Percentiles rank a stretch among this genome's conserved stretches.
These are phyloP conservation scores for Rhytidiadelphus loreus DNA, from an alignment of 225 moss, liverwort and hornwort species.

Conservation along the genomic window DNA sequence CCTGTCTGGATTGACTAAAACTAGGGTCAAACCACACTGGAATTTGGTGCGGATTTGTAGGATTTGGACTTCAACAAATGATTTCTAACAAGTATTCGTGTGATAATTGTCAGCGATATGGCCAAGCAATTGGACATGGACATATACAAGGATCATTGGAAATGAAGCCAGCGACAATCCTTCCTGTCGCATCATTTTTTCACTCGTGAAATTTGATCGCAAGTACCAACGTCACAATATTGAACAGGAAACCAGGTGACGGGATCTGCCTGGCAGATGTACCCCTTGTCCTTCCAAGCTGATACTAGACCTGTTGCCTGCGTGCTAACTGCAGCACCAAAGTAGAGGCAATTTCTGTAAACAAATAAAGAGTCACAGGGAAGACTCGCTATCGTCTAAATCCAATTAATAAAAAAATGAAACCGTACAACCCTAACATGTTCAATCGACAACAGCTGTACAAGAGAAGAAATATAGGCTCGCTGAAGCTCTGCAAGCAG, in stretches of 20 bases:
- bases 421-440: not conserved
- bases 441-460: slow-evolving; percentile 1
- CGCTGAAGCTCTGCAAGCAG: not conserved
- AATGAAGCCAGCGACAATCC: not conserved
- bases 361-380: not conserved
- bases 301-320: not conserved
- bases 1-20: no score
- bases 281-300: not conserved
- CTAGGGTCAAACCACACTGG: no score
- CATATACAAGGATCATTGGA: not conserved
- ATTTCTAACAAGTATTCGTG: no score
- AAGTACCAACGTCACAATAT: not conserved
- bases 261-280: not conserved
- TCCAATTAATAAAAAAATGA: not conserved
- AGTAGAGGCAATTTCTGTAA: not conserved
- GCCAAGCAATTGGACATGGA: not conserved
- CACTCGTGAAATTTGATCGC: not conserved
- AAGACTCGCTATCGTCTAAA: not conserved
- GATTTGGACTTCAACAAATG: no score
- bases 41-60: no score
- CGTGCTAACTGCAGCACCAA: not conserved
- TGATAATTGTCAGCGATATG: not conserved
- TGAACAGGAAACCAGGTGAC: not conserved
- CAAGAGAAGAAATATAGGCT: not conserved
- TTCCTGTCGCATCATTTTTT: not conserved